Evolutionary conservation across 2,329 filamentous ascomycete genomes (phyloP), one percentile per base, ranked within the genome.

Genomic region (Ceratocystiopsis sp.): DNA sequence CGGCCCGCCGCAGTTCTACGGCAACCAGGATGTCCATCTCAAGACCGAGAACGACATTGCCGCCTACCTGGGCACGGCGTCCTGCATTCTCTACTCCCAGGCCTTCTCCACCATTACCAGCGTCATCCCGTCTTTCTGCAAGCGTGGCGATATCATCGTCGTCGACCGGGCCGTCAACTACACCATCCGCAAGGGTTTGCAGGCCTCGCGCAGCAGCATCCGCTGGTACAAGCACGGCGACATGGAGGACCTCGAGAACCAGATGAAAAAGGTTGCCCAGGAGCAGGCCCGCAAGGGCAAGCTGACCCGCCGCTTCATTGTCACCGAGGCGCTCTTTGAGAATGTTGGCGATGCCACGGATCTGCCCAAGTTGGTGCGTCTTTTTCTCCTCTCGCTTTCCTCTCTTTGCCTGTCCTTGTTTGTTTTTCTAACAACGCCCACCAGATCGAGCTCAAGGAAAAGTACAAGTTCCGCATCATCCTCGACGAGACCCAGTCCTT

Each of bases 401-500:
- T 2, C 2, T 32, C 18, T 9, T 2, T 18, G 19, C 19, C 19
- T 21, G 19, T 4, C 19, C 19, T 4, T 21, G 19, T 21, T 21
- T 21, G 4, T 21, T 4, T 21, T 21, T 21, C 19, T 21, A 21
- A 21, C 19, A 16, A 19, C n/a, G 17, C 16, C 8, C 5, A 7
- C 25, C 51, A 84, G 80, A 70, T 96, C 49, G 89, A 94, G 58
- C 70, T 98, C 52, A 95, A 95, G 63, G 78, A 87, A 52, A 84
- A 82, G 59, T 95, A 96, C 73, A 98, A 95, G 65, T 98, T 96
- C 67, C 85, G 91, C 54, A 75, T 98, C 45, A 93, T 96, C 51
- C 77, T 98, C 35, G 91, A 98, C 59, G 91, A 98, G 66, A 94
- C 87, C 2, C 93, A 84, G 80, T 95, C 87, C 1, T 98, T 96